Evolutionary conservation across 306 rosid genomes (phyloP), one percentile per base, ranked within the genome.

Genomic region (Cyclanthera cordifolia): DNA sequence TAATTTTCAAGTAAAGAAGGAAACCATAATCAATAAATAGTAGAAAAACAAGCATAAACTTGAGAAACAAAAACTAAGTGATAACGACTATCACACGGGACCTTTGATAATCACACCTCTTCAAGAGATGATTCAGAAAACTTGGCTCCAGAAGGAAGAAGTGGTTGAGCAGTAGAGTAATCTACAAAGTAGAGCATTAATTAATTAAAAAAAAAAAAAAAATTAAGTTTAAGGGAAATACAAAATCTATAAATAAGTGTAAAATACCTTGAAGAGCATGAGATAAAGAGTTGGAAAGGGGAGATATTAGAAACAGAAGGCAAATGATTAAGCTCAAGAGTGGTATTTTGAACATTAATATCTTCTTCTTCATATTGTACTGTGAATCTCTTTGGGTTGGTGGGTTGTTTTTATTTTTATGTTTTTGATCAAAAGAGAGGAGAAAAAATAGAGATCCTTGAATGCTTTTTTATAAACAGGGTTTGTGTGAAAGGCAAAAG

Each of bases 191-290:
- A 7, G n/a, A 4, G 8, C 17, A n/a, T n/a, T n/a, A 25, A 51
- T 50, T 32, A 32, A 41, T 53, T 53, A 3, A 0, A 10, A 1
- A 9, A 53, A 21, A 3, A 0, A 10, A 1, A 9, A 53, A 21
- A 53, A 60, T 27, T 2, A 23, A 1, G 0, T 8, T 30, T 3
- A 15, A 17, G 3, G 25, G 14, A 27, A 16, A 14, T 37, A 60
- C 19, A 14, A 8, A 32, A 57, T 16, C 3, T 7, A 13, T 15
- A 69, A 69, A 3, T 41, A 5, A 47, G 8, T 2, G 12, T 8
- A 69, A 25, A 27, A 6, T 30, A 69, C 73, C 73, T 30, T 52
- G 73, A 1, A 30, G 73, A 69, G 73, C 50, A 69, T 51, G 47
- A 6, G 61, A 50, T 32, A 69, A 34, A 52, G 63, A 52, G 63